Base-by-base conservation (phyloP, 768 basidiomycete species). In the Coprinopsis sp. region DNA sequence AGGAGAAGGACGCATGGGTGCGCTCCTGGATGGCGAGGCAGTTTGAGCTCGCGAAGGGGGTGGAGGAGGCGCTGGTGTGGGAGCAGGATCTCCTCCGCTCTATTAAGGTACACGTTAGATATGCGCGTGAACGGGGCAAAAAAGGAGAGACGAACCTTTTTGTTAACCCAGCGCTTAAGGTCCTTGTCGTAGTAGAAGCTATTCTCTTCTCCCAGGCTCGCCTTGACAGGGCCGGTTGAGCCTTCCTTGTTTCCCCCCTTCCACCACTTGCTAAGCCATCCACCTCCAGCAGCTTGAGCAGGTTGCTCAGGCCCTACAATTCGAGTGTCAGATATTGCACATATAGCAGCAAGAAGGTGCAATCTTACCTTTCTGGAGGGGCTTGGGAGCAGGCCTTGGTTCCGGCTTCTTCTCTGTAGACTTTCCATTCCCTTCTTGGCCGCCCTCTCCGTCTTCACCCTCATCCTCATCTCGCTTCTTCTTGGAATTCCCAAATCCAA, bases 81-180 rank as follows among this genome's bases (percentile, higher is more conserved):
- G 77, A 10, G 76, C 59, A n/a, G 69, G 56, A n/a, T n/a, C 50
- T 78, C 81, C 45, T 79, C 78, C 13, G 66, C 60, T 30, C 78
- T 80, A 50, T 39, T 13, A 16, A 23, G 23, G 37, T 18, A 24
- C 50, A 12, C 46, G n/a, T 42, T 18, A 21, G 16, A 37, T 33
- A 41, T n/a, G 54, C 31, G 6, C 30, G 33, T 27, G 3, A 24
- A 19, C 19, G 31, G 37, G 7, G 16, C 36, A 40, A 22, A n/a
- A 23, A 49, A 43, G 22, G 47, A 41, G 18, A 7, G 5, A 52
- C 66, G 62, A 50, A 91, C 92, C 70, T 87, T 92, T 66, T 87
- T 94, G 63, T 96, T 93, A 22, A 99, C 84, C 96, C 96, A 99
- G 51, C 87, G 80, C 63, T 94, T 93, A 50, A 85, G 76, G n/a